Evolutionary conservation across 495 filamentous ascomycete species (phyloP).

Genomic region (Parmelia sp.): DNA sequence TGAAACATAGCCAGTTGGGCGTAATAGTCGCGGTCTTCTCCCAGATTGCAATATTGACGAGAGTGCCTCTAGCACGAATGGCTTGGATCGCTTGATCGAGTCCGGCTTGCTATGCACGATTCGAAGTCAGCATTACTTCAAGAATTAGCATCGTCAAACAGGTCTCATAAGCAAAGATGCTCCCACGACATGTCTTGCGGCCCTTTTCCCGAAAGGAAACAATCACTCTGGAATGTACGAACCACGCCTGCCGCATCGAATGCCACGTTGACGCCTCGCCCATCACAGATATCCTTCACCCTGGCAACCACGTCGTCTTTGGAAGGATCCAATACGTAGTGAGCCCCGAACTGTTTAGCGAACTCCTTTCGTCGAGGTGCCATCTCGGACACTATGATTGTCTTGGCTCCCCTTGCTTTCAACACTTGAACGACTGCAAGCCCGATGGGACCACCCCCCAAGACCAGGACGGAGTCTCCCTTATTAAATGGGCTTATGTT

Average conservation of each 20-base stretch:
- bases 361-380: slow-evolving; percentile 43
- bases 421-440: slow-evolving; percentile 55
- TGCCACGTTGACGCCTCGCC: slow-evolving; percentile 47
- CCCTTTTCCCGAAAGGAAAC: too few relatives aligned
- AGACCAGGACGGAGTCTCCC: slow-evolving; percentile 46
- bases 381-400: slow-evolving; percentile 54
- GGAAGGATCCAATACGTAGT: slow-evolving; percentile 49
- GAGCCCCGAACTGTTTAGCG: slow-evolving; percentile 48
- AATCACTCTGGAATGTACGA: too few relatives aligned
- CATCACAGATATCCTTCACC: slow-evolving; percentile 42
- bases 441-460: slow-evolving; percentile 59
- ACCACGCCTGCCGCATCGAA: slow-evolving; percentile 57
- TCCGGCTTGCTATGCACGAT: too few relatives aligned
- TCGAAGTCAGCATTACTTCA: too few relatives aligned
- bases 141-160: too few relatives aligned
- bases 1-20: slow-evolving; percentile 44
- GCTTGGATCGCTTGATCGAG: slow-evolving; percentile 46
- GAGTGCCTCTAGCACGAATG: slow-evolving; percentile 46
- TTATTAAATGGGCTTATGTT: slow-evolving; percentile 45
- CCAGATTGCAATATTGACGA: slow-evolving; percentile 60
- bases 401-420: slow-evolving; percentile 40
- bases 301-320: slow-evolving; percentile 44
- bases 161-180: too few relatives aligned
- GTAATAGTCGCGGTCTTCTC: slow-evolving; percentile 44
- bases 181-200: too few relatives aligned